Conservation (phyloP, 805 yeast genomes). For the Phaffomyces thermotolerans region DNA sequence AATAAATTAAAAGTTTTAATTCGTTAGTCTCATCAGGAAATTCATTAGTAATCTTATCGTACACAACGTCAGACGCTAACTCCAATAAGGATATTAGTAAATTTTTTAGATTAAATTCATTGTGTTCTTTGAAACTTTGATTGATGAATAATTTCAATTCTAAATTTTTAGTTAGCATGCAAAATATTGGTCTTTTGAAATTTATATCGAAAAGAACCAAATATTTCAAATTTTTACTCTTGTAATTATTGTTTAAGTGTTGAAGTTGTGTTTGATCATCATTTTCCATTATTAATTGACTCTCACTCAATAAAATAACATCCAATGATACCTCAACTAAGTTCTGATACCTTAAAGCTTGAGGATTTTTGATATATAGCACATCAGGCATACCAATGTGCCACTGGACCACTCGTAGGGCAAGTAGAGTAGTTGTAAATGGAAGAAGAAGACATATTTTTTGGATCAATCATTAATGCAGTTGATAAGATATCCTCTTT, state of each 20-base stretch:
- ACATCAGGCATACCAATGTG: constrained; percentile 27
- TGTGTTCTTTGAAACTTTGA: constrained; percentile 17
- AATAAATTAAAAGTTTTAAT: constrained; percentile 16
- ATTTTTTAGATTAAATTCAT: constrained; percentile 19
- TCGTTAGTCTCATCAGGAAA: constrained; percentile 9
- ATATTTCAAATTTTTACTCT: constrained; percentile 13
- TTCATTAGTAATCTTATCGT: constrained; percentile 4
- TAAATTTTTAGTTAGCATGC: constrained; percentile 9
- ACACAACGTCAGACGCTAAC: constrained; percentile 17
- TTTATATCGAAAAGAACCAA: constrained; percentile 14
- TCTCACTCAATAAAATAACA: constrained; percentile 25
- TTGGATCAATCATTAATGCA: constrained; percentile 12
- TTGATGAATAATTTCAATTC: constrained; percentile 17
- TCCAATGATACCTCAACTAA: constrained; percentile 26
- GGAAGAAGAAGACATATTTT: constrained; percentile 2
- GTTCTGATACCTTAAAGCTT: constrained; percentile 15
- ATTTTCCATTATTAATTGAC: constrained; percentile 22
- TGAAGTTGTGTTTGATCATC: constrained; percentile 12
- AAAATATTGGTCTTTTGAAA: constrained; percentile 20
- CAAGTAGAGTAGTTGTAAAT: constrained; percentile 12
- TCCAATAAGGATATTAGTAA: constrained; percentile 21
- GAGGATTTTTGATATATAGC: constrained; percentile 24
- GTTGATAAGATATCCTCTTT: constrained; percentile 6
- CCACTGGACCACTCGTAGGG: constrained; percentile 15
- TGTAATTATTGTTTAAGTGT: constrained; percentile 17